Evolutionary conservation across 2,329 filamentous ascomycete genomes (phyloP), one percentile per base, ranked within the genome.

Genomic region (Bisporella sp.): DNA sequence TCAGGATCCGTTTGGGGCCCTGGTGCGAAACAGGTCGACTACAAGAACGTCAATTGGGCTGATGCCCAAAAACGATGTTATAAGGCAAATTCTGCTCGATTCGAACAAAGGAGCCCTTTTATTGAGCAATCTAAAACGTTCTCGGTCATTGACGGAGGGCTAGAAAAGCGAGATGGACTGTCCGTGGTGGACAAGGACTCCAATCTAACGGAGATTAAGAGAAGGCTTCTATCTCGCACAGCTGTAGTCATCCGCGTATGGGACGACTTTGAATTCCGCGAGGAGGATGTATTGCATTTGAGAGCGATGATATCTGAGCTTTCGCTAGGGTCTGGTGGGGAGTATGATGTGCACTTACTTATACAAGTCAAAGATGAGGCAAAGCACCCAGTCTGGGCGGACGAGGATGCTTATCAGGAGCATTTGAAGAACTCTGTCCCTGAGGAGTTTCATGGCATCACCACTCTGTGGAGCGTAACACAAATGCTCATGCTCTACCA

Each of bases 401-500:
- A 89, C 58, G 73, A 82, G 47, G 79, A 81, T 44, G 75, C 75
- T 46, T 96, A 84, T 71, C 74, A 77, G 64, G 76, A 75, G 63
- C 85, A 76, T 51, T 85, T 86, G 64, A 73, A 79, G 47, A 80
- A 85, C 46, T 78, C 79, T 30, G 78, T 92, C 9, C 87, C 93
- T 0, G 76, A 82, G 57, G 93, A 99, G 64, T 96, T 99, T 70
- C 85, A 80, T 58, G 88, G 88, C 44, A 83, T 99, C 64, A 87
- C 87, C 21, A 95, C 88, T 0, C 76, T 97, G 5, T 99, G 93
- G 93, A 93, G 89, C 0, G 90, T 95, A 68, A 85, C 86, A 29
- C 90, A 96, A 68, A 96, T 97, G 90, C 76, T 85, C 48, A 80
- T 90, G 51, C 78, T 95, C 60, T 99, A 97, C 68, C 87, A 93